phyloP scores from a whole-genome alignment of 257 asterid species.

The Scutellaria galericulata region DNA sequence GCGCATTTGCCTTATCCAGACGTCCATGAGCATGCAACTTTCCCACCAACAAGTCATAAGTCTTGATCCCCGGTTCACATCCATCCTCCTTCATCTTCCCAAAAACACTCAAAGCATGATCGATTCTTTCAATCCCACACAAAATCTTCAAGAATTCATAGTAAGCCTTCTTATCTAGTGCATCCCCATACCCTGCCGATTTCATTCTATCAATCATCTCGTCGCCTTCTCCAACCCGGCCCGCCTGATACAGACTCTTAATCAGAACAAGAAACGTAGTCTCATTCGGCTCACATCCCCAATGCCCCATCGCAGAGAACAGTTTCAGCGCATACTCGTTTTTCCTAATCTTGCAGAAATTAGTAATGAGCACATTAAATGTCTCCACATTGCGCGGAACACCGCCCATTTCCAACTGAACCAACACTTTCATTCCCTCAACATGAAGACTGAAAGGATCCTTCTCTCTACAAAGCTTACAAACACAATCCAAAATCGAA shows the following conservation, averaged over 20 bases:
- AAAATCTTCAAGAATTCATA: constrained; percentile 70
- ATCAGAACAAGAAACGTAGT: constrained; percentile 66
- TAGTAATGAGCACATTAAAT: constrained; percentile 75
- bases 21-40: constrained; percentile 77
- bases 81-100: constrained; percentile 84
- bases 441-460: constrained; percentile 72
- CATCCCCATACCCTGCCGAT: constrained; percentile 77
- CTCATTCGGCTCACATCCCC: constrained; percentile 81
- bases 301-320: constrained; percentile 69
- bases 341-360: constrained; percentile 81
- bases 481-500: constrained; percentile 81
- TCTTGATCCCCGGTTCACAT: constrained; percentile 67
- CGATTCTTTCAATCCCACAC: constrained; percentile 90
- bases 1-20: constrained; percentile 73
- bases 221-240: constrained; percentile 84
- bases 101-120: constrained; percentile 83
- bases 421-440: constrained; percentile 64
- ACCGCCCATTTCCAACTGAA: constrained; percentile 83
- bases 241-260: constrained; percentile 92
- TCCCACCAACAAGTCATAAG: constrained; percentile 82
- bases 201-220: constrained; percentile 97
- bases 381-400: constrained; percentile 87
- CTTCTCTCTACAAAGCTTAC: constrained; percentile 81
- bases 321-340: constrained; percentile 69
- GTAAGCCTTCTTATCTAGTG: constrained; percentile 72